These are phyloP conservation scores for Perilla frutescens DNA, from an alignment of 257 asterid species.

Conservation along the genomic window DNA sequence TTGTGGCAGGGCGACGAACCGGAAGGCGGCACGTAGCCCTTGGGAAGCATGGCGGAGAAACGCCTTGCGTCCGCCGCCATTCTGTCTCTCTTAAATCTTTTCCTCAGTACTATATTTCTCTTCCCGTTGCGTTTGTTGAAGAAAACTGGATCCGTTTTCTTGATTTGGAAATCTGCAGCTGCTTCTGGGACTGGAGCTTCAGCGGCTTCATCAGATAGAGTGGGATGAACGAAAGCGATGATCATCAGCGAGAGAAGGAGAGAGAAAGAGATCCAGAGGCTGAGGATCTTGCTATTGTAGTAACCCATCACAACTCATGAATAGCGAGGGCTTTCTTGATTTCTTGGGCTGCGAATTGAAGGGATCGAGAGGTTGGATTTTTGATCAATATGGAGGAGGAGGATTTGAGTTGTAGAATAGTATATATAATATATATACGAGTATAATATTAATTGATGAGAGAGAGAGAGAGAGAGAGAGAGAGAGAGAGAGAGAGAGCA, in stretches of 20 bases:
- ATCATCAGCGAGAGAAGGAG: no score
- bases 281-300: conserved; percentile 8
- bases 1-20: conserved; percentile 84
- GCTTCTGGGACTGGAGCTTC: no score
- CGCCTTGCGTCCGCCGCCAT: conserved; percentile 28
- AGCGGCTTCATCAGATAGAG: no score
- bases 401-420: no score
- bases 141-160: conserved; percentile 37
- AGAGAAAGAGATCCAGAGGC: no score
- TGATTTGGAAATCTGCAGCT: conserved; percentile 18
- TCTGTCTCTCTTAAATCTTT: conserved; percentile 30
- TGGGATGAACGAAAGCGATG: no score
- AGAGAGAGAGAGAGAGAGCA: background rate
- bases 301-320: conserved; percentile 29
- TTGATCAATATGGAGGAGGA: no score
- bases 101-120: background rate
- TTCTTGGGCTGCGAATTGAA: no score
- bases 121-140: background rate
- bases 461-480: background rate
- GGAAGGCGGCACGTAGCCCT: conserved; percentile 83
- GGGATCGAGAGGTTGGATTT: no score
- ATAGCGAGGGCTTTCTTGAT: background rate
- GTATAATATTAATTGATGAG: background rate
- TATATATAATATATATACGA: no score
- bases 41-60: conserved; percentile 78